These are phyloP conservation scores for Crotalaria pallida DNA, from an alignment of 306 rosid genomes.

Conservation along the genomic window DNA sequence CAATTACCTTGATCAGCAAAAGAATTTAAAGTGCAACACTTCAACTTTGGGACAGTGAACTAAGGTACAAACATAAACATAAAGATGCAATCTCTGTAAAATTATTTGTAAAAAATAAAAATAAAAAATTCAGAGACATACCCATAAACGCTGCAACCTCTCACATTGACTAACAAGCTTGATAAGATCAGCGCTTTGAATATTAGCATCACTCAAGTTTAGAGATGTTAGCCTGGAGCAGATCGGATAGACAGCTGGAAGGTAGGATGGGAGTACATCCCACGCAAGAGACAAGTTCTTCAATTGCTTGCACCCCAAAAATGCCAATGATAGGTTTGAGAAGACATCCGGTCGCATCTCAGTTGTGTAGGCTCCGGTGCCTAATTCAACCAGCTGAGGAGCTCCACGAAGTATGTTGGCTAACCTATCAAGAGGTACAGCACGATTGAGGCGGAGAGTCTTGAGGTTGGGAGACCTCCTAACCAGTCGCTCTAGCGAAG, in stretches of 20 bases:
- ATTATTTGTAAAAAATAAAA: background rate
- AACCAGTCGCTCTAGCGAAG: slow-evolving; percentile 83
- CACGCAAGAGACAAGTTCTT: slow-evolving; percentile 78
- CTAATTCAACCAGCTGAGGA: slow-evolving; percentile 76
- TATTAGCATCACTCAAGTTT: slow-evolving; percentile 68
- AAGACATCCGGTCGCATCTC: slow-evolving; percentile 68
- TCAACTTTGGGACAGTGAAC: background rate
- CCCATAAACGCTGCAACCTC: slow-evolving; percentile 82
- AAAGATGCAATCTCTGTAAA: background rate
- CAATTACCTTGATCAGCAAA: slow-evolving; percentile 31
- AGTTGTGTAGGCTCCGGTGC: slow-evolving; percentile 65
- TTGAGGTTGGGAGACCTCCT: slow-evolving; percentile 68
- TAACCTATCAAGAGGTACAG: slow-evolving; percentile 72
- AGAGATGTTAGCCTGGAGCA: slow-evolving; percentile 66
- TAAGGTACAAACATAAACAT: background rate
- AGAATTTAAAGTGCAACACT: background rate
- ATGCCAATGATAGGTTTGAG: slow-evolving; percentile 43
- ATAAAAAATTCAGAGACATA: slow-evolving; percentile 27
- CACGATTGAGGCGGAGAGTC: slow-evolving; percentile 81
- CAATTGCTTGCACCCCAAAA: slow-evolving; percentile 58
- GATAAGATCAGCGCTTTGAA: slow-evolving; percentile 64
- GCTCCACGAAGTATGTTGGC: slow-evolving; percentile 56
- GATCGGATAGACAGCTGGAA: slow-evolving; percentile 64
- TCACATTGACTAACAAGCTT: slow-evolving; percentile 73
- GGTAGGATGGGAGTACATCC: slow-evolving; percentile 76